These are phyloP conservation scores for Seminavis robusta DNA, from an alignment of 108 stramenopile species.

Conservation along the genomic window DNA sequence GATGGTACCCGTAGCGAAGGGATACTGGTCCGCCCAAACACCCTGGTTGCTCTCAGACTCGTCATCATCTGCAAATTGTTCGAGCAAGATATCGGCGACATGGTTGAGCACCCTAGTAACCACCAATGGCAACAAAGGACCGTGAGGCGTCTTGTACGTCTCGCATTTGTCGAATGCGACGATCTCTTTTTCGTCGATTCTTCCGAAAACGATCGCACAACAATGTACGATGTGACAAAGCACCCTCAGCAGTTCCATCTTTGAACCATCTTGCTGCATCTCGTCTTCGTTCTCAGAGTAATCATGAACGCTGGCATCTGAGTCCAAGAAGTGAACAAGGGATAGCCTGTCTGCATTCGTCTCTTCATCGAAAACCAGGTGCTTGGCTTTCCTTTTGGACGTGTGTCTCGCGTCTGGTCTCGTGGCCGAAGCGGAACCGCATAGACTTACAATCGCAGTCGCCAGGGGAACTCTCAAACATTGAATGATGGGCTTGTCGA, in stretches of 20 bases:
- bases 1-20: constrained; percentile 45
- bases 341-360: no score
- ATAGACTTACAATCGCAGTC: constrained; percentile 49
- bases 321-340: constrained; percentile 79
- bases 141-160: constrained; percentile 15
- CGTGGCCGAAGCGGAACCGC: constrained; percentile 38
- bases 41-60: background rate
- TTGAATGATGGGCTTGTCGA: constrained; percentile 18
- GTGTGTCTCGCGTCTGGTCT: background rate
- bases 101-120: constrained; percentile 51
- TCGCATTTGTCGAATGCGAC: constrained; percentile 10
- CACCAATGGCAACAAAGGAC: constrained; percentile 72
- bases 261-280: constrained; percentile 7
- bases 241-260: constrained; percentile 38
- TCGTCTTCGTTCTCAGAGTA: constrained; percentile 26
- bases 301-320: constrained; percentile 61
- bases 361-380: no score
- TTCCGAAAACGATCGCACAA: constrained; percentile 44
- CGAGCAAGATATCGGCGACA: constrained; percentile 61
- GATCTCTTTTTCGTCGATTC: constrained; percentile 41
- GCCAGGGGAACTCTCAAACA: constrained; percentile 50
- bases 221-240: constrained; percentile 69
- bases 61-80: constrained; percentile 28
- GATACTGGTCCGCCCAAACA: constrained; percentile 57
- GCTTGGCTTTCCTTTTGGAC: background rate